phyloP scores from a whole-genome alignment of 2,329 filamentous ascomycete genomes.

The Epichloe typhina region DNA sequence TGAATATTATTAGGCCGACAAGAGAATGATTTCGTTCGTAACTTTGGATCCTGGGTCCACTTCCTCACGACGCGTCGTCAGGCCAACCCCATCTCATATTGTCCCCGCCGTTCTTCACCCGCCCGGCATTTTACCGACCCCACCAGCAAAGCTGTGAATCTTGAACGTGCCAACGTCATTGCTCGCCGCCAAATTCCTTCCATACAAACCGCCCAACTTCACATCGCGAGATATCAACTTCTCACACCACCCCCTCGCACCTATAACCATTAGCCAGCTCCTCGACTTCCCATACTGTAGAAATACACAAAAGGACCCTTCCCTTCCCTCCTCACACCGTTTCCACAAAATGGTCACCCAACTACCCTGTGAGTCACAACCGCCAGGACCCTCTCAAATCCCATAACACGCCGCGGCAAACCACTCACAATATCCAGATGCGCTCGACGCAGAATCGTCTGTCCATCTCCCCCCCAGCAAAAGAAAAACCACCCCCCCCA shows the following conservation, averaged over 20 bases:
- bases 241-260: background rate
- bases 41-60: background rate
- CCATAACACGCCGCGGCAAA: background rate
- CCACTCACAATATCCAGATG: slow-evolving; percentile 45
- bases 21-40: background rate
- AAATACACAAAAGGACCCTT: background rate
- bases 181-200: background rate
- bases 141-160: background rate
- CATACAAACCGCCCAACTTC: background rate
- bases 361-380: slow-evolving; percentile 30
- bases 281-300: background rate
- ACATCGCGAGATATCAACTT: background rate
- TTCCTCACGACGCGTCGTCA: slow-evolving; percentile 4
- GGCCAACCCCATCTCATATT: slow-evolving; percentile 5
- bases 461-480: slow-evolving; percentile 12
- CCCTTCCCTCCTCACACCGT: background rate
- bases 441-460: slow-evolving; percentile 91
- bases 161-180: background rate
- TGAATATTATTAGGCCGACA: background rate
- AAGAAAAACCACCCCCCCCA: background rate
- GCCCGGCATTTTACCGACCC: slow-evolving; percentile 3
- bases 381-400: background rate
- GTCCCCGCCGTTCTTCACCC: background rate
- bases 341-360: slow-evolving; percentile 30
- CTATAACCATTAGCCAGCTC: background rate